Evolutionary conservation across 768 basidiomycete genomes (phyloP).

Genomic region (Pleurotus citrinopileatus): DNA sequence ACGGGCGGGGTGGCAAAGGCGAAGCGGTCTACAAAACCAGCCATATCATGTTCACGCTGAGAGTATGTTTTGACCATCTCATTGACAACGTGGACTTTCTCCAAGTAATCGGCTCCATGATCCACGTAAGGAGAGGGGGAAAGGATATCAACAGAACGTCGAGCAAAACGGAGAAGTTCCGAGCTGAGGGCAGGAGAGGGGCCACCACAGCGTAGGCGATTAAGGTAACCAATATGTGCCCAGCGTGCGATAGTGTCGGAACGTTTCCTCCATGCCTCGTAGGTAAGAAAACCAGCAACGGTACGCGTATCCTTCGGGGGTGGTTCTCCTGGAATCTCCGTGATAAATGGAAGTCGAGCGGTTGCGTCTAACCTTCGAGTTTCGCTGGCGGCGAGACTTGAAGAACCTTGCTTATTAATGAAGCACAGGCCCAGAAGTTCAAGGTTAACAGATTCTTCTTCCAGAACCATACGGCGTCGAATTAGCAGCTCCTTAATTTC

Average conservation of each 20-base stretch:
- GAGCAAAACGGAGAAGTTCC: constrained; percentile 42
- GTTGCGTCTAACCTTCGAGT: constrained; percentile 60
- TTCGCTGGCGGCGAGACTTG: constrained; percentile 51
- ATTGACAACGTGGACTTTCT: constrained; percentile 39
- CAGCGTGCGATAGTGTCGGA: constrained; percentile 56
- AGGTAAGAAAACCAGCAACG: constrained; percentile 64
- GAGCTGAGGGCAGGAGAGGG: constrained; percentile 40
- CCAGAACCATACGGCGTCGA: constrained; percentile 65
- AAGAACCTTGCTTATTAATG: constrained; percentile 48
- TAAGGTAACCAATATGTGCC: constrained; percentile 71
- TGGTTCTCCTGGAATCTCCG: constrained; percentile 55
- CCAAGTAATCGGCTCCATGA: constrained; percentile 34
- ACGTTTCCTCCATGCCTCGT: constrained; percentile 47
- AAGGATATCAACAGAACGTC: constrained; percentile 41
- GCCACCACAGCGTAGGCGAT: constrained; percentile 61
- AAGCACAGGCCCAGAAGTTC: constrained; percentile 65
- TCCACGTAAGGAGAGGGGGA: constrained; percentile 48
- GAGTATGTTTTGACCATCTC: constrained; percentile 62
- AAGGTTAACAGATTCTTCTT: constrained; percentile 56
- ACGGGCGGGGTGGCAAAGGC: constrained; percentile 79
- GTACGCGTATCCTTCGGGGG: constrained; percentile 77
- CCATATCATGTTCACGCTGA: constrained; percentile 53
- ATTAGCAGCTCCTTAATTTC: constrained; percentile 88
- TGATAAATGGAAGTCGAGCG: constrained; percentile 45
- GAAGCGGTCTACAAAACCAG: constrained; percentile 59